These are phyloP conservation scores for Syzygium grande DNA, from an alignment of 345 rosid genomes.

Conservation along the genomic window DNA sequence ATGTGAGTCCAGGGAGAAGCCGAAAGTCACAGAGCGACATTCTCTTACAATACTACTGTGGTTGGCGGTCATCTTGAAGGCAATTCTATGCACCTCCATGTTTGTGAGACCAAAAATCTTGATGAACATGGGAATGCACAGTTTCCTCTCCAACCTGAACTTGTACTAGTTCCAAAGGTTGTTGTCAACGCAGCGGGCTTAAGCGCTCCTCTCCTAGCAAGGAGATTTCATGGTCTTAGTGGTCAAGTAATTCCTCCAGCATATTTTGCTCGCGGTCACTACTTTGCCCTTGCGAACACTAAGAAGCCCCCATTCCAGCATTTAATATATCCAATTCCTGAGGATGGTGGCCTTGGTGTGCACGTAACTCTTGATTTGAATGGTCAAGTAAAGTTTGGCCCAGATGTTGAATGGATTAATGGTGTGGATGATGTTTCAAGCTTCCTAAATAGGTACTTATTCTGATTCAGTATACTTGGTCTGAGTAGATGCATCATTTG, in stretches of 20 bases:
- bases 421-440: constrained; percentile 45
- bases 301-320: constrained; percentile 46
- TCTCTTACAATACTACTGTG: constrained; percentile 69
- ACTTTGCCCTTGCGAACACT: constrained; percentile 53
- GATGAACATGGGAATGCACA: constrained; percentile 27
- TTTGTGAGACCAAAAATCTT: constrained; percentile 37
- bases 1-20: constrained; percentile 77
- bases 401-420: constrained; percentile 87
- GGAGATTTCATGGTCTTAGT: constrained; percentile 51
- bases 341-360: constrained; percentile 89
- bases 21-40: constrained; percentile 51
- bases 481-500: background rate
- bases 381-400: constrained; percentile 88
- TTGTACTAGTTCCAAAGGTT: constrained; percentile 51
- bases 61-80: constrained; percentile 56
- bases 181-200: constrained; percentile 85
- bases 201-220: constrained; percentile 61
- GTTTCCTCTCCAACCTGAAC: constrained; percentile 29
- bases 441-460: constrained; percentile 64
- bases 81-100: constrained; percentile 40
- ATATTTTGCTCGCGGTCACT: constrained; percentile 79
- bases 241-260: constrained; percentile 34
- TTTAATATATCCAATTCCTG: constrained; percentile 84
- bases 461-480: background rate
- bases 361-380: constrained; percentile 89